Base-by-base conservation (phyloP, 768 basidiomycete species). In the Kockovaella imperatae region DNA sequence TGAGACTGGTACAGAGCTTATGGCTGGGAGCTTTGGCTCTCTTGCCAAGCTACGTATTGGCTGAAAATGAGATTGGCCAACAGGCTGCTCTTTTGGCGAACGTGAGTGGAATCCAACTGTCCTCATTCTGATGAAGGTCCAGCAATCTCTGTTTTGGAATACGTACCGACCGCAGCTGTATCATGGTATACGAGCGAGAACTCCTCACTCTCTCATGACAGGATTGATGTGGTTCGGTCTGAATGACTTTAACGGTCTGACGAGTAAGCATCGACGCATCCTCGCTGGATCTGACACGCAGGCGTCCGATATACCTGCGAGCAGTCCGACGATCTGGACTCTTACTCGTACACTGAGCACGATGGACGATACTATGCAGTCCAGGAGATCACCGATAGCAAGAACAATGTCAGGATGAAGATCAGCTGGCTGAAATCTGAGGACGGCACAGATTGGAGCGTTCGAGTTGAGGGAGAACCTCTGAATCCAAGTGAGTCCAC, bases 211-310 rank as follows among this genome's bases (percentile, higher is more conserved):
- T n/a, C 77, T 96, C 23, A 79, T 90, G 81, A 87, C 86, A 2
- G 91, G 91, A 11, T 78, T 97, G 28, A 79, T 93, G 71, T 96
- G 91, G 91, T 89, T 87, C 67, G 87, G 90, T 25, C 83, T 86
- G 6, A 82, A 87, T 31, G 79, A 93, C 72, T 95, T 80, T 64
- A 76, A 82, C 62, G 83, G 86, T 0, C 67, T 69, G 48, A 50
- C 54, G 17, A 63, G 75, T 54, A 72, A 81, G 58, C n/a, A n/a
- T n/a, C n/a, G 44, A 29, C 21, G 29, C 45, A 41, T 14, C 26
- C 45, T 4, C 40, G 11, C 36, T 29, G 26, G 34, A 42, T n/a
- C 17, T 23, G 46, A 50, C 26, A 21, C 28, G 36, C 55, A 88
- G 87, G 78, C 53, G 75, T 82, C 21, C 82, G 91, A 2, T 88